phyloP scores from a whole-genome alignment of 495 filamentous ascomycete genomes.

The Lepidopterella palustris region DNA sequence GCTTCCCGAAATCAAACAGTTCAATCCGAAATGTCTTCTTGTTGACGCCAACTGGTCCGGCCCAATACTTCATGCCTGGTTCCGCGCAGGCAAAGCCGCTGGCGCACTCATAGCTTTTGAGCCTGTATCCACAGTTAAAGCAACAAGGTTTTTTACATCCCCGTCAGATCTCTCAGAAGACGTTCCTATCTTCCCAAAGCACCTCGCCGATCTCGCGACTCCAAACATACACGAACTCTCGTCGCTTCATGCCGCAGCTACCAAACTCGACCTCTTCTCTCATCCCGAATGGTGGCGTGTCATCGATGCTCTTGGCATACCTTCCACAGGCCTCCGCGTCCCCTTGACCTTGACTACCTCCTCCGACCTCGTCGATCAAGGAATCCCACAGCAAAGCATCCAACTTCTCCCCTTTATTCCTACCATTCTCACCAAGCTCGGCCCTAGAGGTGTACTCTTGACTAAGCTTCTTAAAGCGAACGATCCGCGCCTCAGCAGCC shows the following conservation, averaged over 20 bases:
- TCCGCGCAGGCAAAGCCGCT: slow-evolving; percentile 47
- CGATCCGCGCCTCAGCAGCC: slow-evolving; percentile 56
- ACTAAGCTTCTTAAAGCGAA: slow-evolving; percentile 59
- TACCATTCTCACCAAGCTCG: slow-evolving; percentile 77
- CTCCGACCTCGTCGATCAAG: slow-evolving; percentile 60
- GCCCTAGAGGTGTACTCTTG: slow-evolving; percentile 68
- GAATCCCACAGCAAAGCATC: slow-evolving; percentile 73
- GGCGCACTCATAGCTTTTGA: slow-evolving; percentile 69
- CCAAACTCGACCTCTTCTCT: slow-evolving; percentile 58
- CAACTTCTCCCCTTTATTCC: slow-evolving; percentile 86
- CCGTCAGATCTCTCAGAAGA: slow-evolving; percentile 6
- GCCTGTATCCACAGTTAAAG: slow-evolving; percentile 80
- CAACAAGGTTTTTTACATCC: slow-evolving; percentile 55
- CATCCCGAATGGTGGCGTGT: slow-evolving; percentile 65
- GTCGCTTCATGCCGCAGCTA: slow-evolving; percentile 64
- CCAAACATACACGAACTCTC: slow-evolving; percentile 78
- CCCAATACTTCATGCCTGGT: slow-evolving; percentile 55
- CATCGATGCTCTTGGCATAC: slow-evolving; percentile 66
- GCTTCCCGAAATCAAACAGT: slow-evolving; percentile 18
- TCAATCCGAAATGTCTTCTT: slow-evolving; percentile 60
- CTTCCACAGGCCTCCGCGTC: slow-evolving; percentile 55
- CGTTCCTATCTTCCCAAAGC: slow-evolving; percentile 50
- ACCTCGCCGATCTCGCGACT: slow-evolving; percentile 61
- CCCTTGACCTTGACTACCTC: slow-evolving; percentile 57
- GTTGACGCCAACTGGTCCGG: slow-evolving; percentile 79